Evolutionary conservation across 139 green algal genomes (phyloP).

Genomic region (Chlamydomonas sphaeroides): DNA sequence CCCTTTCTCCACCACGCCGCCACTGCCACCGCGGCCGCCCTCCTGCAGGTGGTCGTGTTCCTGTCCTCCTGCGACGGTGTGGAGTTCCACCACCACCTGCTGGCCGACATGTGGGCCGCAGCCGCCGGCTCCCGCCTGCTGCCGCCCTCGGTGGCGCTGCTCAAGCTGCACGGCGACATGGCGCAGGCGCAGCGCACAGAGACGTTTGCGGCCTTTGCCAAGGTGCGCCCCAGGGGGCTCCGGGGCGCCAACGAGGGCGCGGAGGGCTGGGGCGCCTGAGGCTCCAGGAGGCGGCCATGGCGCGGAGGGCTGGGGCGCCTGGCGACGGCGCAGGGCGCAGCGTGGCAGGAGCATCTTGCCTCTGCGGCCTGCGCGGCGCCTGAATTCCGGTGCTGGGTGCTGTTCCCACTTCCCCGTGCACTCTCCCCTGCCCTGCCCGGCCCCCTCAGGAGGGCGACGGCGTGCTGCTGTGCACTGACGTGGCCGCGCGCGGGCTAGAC

Average conservation of each 20-base stretch:
- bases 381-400: too few species aligned
- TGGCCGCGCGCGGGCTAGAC: conserved; percentile 90
- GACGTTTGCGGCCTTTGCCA: conserved; percentile 79
- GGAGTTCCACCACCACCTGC: conserved; percentile 81
- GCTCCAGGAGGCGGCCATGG: too few species aligned
- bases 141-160: conserved; percentile 53
- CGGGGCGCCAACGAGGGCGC: too few species aligned
- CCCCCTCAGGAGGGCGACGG: conserved; percentile 25
- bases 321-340: too few species aligned
- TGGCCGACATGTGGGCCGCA: conserved; percentile 50
- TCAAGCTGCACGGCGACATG: conserved; percentile 95
- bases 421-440: neutral
- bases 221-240: too few species aligned
- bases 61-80: conserved; percentile 91
- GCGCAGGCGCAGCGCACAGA: conserved; percentile 80
- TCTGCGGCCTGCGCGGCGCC: too few species aligned
- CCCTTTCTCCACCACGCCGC: too few species aligned
- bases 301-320: too few species aligned
- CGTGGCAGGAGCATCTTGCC: too few species aligned
- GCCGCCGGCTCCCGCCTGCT: conserved; percentile 52
- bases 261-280: too few species aligned
- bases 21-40: too few species aligned
- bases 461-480: conserved; percentile 45
- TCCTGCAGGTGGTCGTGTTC: conserved; percentile 84
- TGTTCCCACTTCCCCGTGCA: too few species aligned